Evolutionary conservation across 768 basidiomycete species (phyloP).

Genomic region (Boletellus ananiceps): DNA sequence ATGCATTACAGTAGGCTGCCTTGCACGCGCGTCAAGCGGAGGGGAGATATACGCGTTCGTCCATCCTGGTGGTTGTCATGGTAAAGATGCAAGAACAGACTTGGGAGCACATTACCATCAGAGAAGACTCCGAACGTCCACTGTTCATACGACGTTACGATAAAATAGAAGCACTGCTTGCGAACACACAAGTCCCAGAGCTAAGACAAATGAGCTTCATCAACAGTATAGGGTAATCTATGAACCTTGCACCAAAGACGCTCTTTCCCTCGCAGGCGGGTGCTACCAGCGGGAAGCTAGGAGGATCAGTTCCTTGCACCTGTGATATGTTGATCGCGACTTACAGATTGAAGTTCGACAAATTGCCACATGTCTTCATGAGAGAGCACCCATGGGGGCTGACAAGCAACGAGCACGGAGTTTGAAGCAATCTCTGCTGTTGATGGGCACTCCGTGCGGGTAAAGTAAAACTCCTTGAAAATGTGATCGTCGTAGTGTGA

Average conservation of each 20-base stretch:
- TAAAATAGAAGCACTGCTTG: slow-evolving; percentile 48
- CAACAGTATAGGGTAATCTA: background rate
- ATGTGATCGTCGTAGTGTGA: slow-evolving; percentile 36
- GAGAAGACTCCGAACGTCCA: slow-evolving; percentile 64
- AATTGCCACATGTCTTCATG: slow-evolving; percentile 52
- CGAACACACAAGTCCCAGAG: slow-evolving; percentile 52
- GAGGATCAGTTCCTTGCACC: background rate
- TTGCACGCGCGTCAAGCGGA: slow-evolving; percentile 37
- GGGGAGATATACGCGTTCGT: slow-evolving; percentile 48
- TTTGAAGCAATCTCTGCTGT: slow-evolving; percentile 27
- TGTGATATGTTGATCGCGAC: slow-evolving; percentile 1
- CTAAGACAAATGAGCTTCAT: slow-evolving; percentile 16
- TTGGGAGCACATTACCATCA: slow-evolving; percentile 34
- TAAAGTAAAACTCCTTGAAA: slow-evolving; percentile 46
- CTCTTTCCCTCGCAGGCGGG: slow-evolving; percentile 47
- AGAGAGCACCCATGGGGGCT: slow-evolving; percentile 57
- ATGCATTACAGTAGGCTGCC: slow-evolving; percentile 49
- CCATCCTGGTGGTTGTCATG: slow-evolving; percentile 39
- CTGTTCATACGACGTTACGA: slow-evolving; percentile 54
- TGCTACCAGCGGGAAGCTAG: slow-evolving; percentile 25
- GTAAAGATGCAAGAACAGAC: background rate
- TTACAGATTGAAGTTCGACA: slow-evolving; percentile 34
- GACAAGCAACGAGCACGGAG: slow-evolving; percentile 51
- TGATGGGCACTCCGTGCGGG: slow-evolving; percentile 16
- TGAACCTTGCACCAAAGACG: slow-evolving; percentile 59